Percentiles rank a stretch among this genome's conserved stretches.
Conservation (phyloP, 2,329 filamentous ascomycete species). For the Colletotrichum sidae region DNA sequence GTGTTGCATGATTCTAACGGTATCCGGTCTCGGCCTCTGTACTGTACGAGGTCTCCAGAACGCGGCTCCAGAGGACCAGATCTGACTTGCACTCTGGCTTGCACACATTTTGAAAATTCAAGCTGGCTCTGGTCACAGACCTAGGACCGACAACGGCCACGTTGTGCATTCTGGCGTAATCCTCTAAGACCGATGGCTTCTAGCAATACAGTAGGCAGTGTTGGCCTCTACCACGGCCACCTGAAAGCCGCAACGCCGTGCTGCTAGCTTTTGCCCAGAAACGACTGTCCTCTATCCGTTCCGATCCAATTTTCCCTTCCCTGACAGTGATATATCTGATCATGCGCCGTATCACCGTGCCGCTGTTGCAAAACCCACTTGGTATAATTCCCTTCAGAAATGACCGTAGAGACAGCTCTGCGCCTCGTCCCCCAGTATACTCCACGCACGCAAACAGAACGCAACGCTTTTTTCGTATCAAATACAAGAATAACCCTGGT, state of each 20-base stretch:
- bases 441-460: slow-evolving; percentile 30
- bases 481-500: slow-evolving; percentile 2
- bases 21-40: too few relatives aligned
- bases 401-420: slow-evolving; percentile 27
- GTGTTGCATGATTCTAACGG: too few relatives aligned
- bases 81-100: too few relatives aligned
- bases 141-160: too few relatives aligned
- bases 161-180: slow-evolving; percentile 14
- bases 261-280: slow-evolving; percentile 28
- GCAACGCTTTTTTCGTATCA: slow-evolving; percentile 29
- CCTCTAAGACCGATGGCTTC: slow-evolving; percentile 31
- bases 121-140: too few relatives aligned
- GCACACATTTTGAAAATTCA: too few relatives aligned
- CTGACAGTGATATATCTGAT: slow-evolving; percentile 28
- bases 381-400: slow-evolving; percentile 36
- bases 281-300: slow-evolving; percentile 34
- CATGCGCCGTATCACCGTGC: slow-evolving; percentile 33
- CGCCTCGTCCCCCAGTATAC: slow-evolving; percentile 16
- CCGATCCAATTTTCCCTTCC: slow-evolving; percentile 12
- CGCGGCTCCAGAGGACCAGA: too few relatives aligned
- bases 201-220: slow-evolving; percentile 13
- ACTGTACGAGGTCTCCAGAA: too few relatives aligned
- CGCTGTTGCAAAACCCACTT: slow-evolving; percentile 19
- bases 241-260: neutral
- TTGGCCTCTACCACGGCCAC: slow-evolving; percentile 17